phyloP scores from a whole-genome alignment of 495 filamentous ascomycete genomes.

The Wilcoxina mikolae region DNA sequence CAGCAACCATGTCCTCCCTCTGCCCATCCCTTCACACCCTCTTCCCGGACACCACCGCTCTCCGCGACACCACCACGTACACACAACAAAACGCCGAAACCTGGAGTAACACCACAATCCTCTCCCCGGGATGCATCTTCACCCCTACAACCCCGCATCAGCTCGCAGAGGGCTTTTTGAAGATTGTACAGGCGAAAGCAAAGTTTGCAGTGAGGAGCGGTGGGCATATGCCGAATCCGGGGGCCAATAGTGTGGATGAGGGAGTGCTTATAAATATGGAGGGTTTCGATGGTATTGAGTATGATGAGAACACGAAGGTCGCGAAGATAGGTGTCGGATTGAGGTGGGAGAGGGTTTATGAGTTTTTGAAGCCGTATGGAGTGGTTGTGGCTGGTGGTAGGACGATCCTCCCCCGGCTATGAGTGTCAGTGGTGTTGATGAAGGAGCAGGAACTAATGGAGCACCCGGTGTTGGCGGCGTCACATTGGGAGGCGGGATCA shows the following conservation, averaged over 20 bases:
- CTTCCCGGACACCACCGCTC: too few relatives aligned
- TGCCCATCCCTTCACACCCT: too few relatives aligned
- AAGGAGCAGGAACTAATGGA: neutral
- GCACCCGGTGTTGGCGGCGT: neutral
- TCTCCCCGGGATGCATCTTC: neutral
- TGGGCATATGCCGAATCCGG: conserved; percentile 34
- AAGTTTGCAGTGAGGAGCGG: conserved; percentile 39
- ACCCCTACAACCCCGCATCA: neutral
- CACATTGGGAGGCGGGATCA: neutral
- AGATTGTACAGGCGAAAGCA: neutral
- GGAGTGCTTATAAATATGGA: neutral
- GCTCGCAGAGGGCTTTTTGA: neutral
- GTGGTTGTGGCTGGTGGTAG: conserved; percentile 31
- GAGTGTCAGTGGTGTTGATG: too few relatives aligned
- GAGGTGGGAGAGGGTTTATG: conserved; percentile 30
- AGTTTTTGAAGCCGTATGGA: conserved; percentile 21
- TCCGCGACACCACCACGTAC: neutral
- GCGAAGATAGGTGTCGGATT: neutral
- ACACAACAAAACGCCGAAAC: neutral
- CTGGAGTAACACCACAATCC: neutral
- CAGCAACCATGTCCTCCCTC: too few relatives aligned
- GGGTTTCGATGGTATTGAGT: neutral
- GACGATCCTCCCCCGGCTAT: too few relatives aligned
- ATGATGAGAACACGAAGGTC: neutral
- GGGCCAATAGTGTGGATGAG: neutral